These are phyloP conservation scores for Cubamyces sp. DNA, from an alignment of 768 basidiomycete species.

Conservation along the genomic window DNA sequence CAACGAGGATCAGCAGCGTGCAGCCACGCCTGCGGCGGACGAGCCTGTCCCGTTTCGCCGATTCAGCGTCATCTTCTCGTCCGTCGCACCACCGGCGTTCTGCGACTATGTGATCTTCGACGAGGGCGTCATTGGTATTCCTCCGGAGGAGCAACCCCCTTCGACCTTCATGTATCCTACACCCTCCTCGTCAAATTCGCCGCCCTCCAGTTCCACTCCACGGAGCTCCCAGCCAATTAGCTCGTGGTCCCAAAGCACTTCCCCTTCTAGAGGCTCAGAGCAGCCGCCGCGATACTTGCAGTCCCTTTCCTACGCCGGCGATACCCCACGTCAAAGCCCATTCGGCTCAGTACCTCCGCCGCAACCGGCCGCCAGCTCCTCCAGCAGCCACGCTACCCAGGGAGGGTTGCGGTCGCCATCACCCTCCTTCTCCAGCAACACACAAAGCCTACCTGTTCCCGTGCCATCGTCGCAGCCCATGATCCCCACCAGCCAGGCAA, in stretches of 20 bases:
- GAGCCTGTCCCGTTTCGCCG: constrained; percentile 64
- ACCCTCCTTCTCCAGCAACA: too few relatives aligned
- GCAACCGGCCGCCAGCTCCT: background rate
- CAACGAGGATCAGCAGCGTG: constrained; percentile 16
- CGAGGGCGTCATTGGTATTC: constrained; percentile 51
- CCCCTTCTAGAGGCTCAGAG: background rate
- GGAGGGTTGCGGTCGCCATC: background rate
- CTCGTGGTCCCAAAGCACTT: background rate
- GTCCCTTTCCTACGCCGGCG: constrained; percentile 9
- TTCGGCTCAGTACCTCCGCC: background rate
- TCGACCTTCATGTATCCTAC: constrained; percentile 13
- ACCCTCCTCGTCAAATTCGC: background rate
- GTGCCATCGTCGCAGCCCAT: background rate
- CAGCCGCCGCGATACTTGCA: background rate
- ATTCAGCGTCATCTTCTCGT: constrained; percentile 79
- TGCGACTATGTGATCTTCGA: constrained; percentile 77
- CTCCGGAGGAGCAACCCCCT: constrained; percentile 16
- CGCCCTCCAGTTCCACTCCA: background rate
- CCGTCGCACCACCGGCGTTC: constrained; percentile 56
- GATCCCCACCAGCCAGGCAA: background rate
- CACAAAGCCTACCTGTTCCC: too few relatives aligned
- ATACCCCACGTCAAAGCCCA: background rate
- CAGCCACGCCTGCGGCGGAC: constrained; percentile 12
- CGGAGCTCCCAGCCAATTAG: background rate
- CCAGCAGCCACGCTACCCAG: too few relatives aligned